Evolutionary conservation across 2,329 filamentous ascomycete genomes (phyloP).

Genomic region (Botryotinia convoluta): DNA sequence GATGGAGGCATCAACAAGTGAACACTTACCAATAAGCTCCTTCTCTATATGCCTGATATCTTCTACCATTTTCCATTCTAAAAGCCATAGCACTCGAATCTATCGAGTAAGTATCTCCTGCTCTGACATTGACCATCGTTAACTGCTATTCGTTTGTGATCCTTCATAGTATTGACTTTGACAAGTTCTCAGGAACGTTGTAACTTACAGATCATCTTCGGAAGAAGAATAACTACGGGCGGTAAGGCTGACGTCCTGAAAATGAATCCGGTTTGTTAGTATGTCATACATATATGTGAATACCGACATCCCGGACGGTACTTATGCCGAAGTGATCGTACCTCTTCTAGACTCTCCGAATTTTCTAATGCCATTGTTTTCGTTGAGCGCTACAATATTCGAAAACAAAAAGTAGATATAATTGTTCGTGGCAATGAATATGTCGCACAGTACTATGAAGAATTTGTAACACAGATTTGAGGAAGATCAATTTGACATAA

Average conservation of each 20-base stretch:
- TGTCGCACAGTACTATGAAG: background rate
- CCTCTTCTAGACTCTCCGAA: background rate
- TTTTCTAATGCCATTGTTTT: slow-evolving; percentile 6
- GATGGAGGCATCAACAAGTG: background rate
- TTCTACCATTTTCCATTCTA: slow-evolving; percentile 46
- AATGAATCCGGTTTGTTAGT: background rate
- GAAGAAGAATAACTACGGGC: slow-evolving; percentile 7
- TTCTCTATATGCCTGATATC: slow-evolving; percentile 48
- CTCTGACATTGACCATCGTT: slow-evolving; percentile 2
- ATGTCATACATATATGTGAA: background rate
- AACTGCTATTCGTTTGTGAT: background rate
- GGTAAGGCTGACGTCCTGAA: background rate
- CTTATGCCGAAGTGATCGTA: background rate
- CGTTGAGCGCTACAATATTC: background rate
- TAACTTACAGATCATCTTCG: slow-evolving; percentile 15
- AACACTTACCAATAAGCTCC: slow-evolving; percentile 39
- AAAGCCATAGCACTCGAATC: slow-evolving; percentile 36
- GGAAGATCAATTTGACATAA: background rate
- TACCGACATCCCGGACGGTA: background rate
- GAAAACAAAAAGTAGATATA: too few relatives aligned
- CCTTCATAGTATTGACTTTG: background rate
- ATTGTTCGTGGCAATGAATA: background rate
- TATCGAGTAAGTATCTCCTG: slow-evolving; percentile 38
- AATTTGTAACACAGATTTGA: background rate
- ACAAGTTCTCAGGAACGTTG: background rate